Percentiles rank a stretch among this genome's conserved stretches.
phyloP scores from a whole-genome alignment of 73 alveolate species.

The Uronychia binucleata region DNA sequence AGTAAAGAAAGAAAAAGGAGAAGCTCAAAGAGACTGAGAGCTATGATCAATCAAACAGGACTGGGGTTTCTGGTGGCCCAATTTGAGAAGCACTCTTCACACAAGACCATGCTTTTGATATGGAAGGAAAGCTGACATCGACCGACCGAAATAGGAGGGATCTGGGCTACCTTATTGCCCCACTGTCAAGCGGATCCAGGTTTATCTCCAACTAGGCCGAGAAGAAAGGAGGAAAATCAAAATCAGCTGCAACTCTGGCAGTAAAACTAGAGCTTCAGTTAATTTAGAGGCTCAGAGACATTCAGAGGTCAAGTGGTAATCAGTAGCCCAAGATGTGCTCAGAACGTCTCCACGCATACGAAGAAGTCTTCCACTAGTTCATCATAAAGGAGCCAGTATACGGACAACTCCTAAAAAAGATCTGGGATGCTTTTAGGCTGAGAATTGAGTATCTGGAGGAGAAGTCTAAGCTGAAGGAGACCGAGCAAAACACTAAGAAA shows the following conservation, averaged over 20 bases:
- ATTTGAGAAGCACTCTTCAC: neutral
- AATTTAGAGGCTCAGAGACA: neutral
- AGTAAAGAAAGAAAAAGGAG: neutral
- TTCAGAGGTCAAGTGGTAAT: neutral
- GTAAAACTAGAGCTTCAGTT: neutral
- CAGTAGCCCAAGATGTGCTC: no score
- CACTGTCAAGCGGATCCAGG: neutral
- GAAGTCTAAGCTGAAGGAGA: neutral
- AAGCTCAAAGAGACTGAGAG: neutral
- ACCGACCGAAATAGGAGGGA: no score
- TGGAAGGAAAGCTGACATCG: no score
- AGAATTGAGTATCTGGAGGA: neutral
- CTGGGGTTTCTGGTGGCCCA: neutral
- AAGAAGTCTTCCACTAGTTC: neutral
- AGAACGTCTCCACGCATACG: no score
- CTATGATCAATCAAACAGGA: neutral
- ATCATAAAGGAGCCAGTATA: neutral
- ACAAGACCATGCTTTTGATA: no score
- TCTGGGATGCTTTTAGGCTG: neutral
- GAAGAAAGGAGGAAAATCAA: no score
- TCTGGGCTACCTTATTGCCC: no score
- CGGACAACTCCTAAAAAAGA: neutral
- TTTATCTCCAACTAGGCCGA: neutral
- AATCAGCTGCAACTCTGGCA: neutral
- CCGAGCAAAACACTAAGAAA: neutral